phyloP scores from a whole-genome alignment of 169 alveolate species.

The Eimeria falciformis region DNA sequence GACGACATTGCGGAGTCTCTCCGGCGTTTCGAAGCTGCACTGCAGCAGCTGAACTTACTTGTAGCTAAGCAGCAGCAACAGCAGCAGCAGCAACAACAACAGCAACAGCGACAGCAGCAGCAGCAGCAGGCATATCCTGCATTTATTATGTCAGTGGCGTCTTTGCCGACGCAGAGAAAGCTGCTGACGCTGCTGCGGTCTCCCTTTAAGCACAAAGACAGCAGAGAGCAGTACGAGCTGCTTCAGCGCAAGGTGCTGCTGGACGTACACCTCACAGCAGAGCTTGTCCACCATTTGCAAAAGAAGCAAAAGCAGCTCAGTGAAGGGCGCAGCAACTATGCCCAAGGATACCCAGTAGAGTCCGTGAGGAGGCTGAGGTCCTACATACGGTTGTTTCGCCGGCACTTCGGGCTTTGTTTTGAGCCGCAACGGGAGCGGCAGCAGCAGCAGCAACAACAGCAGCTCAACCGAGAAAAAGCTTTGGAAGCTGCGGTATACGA shows the following conservation, averaged over 20 bases:
- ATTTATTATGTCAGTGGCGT: background rate
- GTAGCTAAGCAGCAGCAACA: conserved; percentile 19
- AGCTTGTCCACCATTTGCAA: background rate
- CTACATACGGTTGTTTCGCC: background rate
- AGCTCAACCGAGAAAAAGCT: background rate
- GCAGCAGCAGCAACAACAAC: background rate
- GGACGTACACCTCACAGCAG: background rate
- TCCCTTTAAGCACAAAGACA: background rate
- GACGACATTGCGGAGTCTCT: background rate
- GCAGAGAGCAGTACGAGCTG: background rate
- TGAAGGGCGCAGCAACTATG: background rate
- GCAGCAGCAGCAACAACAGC: background rate
- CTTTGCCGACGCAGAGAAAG: background rate
- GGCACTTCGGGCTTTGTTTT: background rate
- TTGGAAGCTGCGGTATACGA: background rate
- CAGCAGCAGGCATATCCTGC: background rate
- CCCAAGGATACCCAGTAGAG: background rate
- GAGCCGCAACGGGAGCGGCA: background rate
- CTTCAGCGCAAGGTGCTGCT: background rate
- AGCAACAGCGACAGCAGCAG: background rate
- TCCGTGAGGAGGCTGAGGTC: background rate
- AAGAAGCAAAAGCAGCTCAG: background rate
- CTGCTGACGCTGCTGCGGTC: background rate
- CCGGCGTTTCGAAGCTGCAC: background rate
- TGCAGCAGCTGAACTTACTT: background rate